Base-by-base conservation (phyloP, 805 yeast genomes). In the Starmera quercuum region DNA sequence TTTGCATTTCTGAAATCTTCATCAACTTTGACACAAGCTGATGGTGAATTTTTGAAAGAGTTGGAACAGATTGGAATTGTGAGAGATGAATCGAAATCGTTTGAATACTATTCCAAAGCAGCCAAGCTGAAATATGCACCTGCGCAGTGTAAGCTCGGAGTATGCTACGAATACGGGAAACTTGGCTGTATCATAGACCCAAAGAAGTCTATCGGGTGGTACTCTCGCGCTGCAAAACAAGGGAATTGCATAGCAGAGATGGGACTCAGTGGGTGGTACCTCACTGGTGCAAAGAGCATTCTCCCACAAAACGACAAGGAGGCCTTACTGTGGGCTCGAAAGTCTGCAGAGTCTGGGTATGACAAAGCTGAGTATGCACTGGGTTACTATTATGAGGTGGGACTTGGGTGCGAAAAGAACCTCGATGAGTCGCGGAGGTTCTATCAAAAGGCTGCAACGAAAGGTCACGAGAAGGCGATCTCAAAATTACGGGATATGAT, bases 191-290 rank as follows among this genome's bases (percentile, higher is more conserved):
- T 60, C 3, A 61, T 73, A 1, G 75, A 76, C 42, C 68, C 83
- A 5, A 61, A 66, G 34, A 68, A 72, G 40, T 73, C 83, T 7
- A 67, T 83, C 31, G 81, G 81, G 11, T 83, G 90, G 88, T 83
- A 82, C 54, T 63, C 78, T 8, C 64, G 73, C 34, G 79, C 84
- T 4, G 85, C 87, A 3, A 42, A 41, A 27, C 30, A 68, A 38
- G 81, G 79, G 12, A 78, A 80, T 45, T 66, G 79, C 0, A 73
- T 78, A 47, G 78, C 84, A 4, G 81, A 82, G 51, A 63, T 83
- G 51, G 85, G 84, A 0, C 57, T 83, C 23, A 73, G 82, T 38
- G 87, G 87, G 31, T 82, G 90, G 88, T 75, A 78, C 45, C 64
- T 82, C 10, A 76, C 86, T 0, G 94, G 94, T 2, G 75, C 75